Base-by-base conservation (phyloP, 495 filamentous ascomycete genomes). In the Bacidia gigantensis region DNA sequence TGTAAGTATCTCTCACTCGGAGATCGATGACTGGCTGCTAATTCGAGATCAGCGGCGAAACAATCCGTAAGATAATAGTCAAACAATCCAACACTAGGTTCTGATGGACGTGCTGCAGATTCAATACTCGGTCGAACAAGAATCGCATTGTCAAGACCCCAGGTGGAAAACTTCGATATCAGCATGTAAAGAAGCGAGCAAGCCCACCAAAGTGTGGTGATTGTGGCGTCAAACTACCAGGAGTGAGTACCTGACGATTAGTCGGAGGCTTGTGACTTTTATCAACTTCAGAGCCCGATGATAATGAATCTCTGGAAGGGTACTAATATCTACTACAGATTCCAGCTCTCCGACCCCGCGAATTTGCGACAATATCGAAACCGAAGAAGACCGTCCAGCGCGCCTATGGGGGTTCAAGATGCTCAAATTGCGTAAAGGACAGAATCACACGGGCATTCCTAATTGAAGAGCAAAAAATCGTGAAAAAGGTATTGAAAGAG, bases 381-480 rank as follows among this genome's bases (percentile, higher is more conserved):
- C 92, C 93, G 66, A 90, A 93, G 81, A 99, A 99, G 84, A 95
- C 86, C 64, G 92, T 99, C 69, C 86, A 89, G 75, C 87, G 92
- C 63, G 88, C 92, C 60, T 98, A 98, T 68, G 92, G 92, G 70
- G 93, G 92, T 67, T 95, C 88, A 58, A 83, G 92, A 73, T 99
- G 92, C 78, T 86, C 86, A 61, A 94, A 89, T 77, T 99, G 92
- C 71, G 92, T 97, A 63, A 90, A 90, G 75, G 93, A 99, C 78
- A 79, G 92, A 60, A 81, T 99, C 59, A 86, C 95, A 52, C 86
- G 93, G 58, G 93, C 92, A 43, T 97, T 96, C 82, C 74, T 97
- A 75, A 96, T 97, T 60, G 92, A 97, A 79, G 92, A 99, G 81
- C 92, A 99, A 78, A 97, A 97, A 87, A 96, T 99, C 62, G 93